Percentiles rank a stretch among this genome's conserved stretches.
phyloP scores from a whole-genome alignment of 1,284 basidiomycete genomes.

The Volvariella volvacea region DNA sequence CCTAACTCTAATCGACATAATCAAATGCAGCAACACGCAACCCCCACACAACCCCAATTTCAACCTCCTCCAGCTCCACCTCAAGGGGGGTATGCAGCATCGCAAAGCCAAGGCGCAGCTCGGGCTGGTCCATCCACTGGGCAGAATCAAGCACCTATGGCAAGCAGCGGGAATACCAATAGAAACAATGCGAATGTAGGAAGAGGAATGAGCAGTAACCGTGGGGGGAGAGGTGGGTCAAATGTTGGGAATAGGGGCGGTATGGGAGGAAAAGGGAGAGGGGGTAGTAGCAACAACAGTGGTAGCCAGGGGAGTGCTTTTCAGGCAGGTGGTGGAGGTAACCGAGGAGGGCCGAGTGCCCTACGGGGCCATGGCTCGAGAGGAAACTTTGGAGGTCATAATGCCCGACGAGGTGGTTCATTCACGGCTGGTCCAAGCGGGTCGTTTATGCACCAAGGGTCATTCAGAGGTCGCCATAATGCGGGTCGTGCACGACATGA shows the following conservation, averaged over 20 bases:
- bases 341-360: background rate
- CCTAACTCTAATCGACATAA: conserved; percentile 43
- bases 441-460: conserved; percentile 24
- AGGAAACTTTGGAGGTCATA: conserved; percentile 53
- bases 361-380: conserved; percentile 57
- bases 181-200: conserved; percentile 41
- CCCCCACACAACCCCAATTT: conserved; percentile 43
- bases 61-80: conserved; percentile 36
- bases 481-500: conserved; percentile 47
- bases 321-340: conserved; percentile 21
- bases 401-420: conserved; percentile 55
- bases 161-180: conserved; percentile 7
- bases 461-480: conserved; percentile 37
- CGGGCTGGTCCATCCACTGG: conserved; percentile 20
- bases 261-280: conserved; percentile 24
- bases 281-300: conserved; percentile 26
- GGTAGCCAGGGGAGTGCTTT: conserved; percentile 15
- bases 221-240: conserved; percentile 40
- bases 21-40: conserved; percentile 34
- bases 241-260: conserved; percentile 36
- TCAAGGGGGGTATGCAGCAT: conserved; percentile 29
- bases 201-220: conserved; percentile 23
- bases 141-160: conserved; percentile 14
- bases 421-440: conserved; percentile 40
- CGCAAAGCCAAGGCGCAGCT: conserved; percentile 26